Evolutionary conservation across 1,139 yeast species (phyloP).

Genomic region (Lodderomyces pseudojiufengensis): DNA sequence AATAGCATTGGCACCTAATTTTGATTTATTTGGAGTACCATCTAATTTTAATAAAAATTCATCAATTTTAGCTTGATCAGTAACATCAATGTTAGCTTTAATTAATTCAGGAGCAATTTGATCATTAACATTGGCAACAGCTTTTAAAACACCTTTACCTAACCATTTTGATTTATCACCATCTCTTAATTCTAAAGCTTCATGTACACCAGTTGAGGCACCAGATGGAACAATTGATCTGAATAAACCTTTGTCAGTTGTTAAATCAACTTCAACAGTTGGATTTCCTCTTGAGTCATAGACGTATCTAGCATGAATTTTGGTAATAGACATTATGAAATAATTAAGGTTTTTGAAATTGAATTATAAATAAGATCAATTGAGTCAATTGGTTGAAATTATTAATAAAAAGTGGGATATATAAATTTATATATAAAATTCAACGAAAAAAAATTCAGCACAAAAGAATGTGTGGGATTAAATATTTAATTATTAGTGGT

Average conservation of each 20-base stretch:
- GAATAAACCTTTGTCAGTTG: slow-evolving; percentile 83
- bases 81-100: slow-evolving; percentile 68
- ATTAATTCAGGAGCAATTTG: slow-evolving; percentile 85
- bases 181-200: slow-evolving; percentile 94
- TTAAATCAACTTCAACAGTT: slow-evolving; percentile 90
- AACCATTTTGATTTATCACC: slow-evolving; percentile 91
- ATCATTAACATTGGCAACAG: slow-evolving; percentile 86
- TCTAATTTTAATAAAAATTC: slow-evolving; percentile 73
- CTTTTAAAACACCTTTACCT: slow-evolving; percentile 93
- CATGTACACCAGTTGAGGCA: slow-evolving; percentile 94
- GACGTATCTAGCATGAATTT: slow-evolving; percentile 85
- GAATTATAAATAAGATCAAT: slow-evolving; percentile 6
- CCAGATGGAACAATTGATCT: slow-evolving; percentile 96
- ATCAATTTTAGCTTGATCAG: slow-evolving; percentile 77
- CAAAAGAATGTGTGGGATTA: too few relatives aligned
- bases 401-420: slow-evolving; percentile 6
- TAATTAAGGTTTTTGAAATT: slow-evolving; percentile 2
- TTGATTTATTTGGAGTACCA: slow-evolving; percentile 92
- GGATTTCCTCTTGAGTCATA: slow-evolving; percentile 99
- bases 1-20: slow-evolving; percentile 94
- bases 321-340: slow-evolving; percentile 36
- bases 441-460: neutral
- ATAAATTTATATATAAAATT: neutral
- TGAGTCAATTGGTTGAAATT: slow-evolving; percentile 7
- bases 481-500: too few relatives aligned